Base-by-base conservation (phyloP, 805 yeast species). In the Schizosaccharomyces osmophilus region DNA sequence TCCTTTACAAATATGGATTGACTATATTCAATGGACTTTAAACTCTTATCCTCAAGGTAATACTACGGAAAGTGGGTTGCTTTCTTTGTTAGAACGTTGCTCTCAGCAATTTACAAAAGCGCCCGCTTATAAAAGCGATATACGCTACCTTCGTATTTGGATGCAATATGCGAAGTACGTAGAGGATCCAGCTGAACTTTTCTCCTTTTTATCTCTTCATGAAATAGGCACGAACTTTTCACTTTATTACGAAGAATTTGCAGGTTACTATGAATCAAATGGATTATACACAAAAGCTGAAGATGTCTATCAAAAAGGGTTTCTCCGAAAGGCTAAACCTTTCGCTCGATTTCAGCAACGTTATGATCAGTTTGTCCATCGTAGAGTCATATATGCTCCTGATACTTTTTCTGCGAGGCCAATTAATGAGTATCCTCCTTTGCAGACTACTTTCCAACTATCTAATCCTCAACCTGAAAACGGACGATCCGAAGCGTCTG, bases 141-240 rank as follows among this genome's bases (percentile, higher is more conserved):
- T 90, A 0, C 72, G 97, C 59, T 88, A 85, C 68, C 70, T 90
- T 60, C 78, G 77, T 64, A 77, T 88, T 1, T 90, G 98, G 97
- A 70, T 89, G 48, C 82, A 81, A 65, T 88, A 87, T 69, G 80
- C 85, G 8, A 78, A 77, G 29, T 82, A 78, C 67, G 78, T 84
- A 1, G 86, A 83, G 63, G 77, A 83, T 17, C 88, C 89, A 0
- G 73, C 80, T 54, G 89, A 84, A 61, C 75, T 85, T 1, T 88
- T 83, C 69, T 75, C 79, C 5, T 87, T 83, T 67, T 74, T 90
- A 71, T 79, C 82, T 55, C 79, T 82, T 63, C 81, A 83, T 64
- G 80, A 77, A 59, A 85, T 90, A 45, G 97, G 95, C 0, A 68
- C 67, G 42, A 74, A 75, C 51, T 73, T 86, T 60, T 80, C 95